Percentiles rank a stretch among this genome's conserved stretches.
Evolutionary conservation across 352 stramenopile genomes (phyloP).

Genomic region (Globisporangium solare): DNA sequence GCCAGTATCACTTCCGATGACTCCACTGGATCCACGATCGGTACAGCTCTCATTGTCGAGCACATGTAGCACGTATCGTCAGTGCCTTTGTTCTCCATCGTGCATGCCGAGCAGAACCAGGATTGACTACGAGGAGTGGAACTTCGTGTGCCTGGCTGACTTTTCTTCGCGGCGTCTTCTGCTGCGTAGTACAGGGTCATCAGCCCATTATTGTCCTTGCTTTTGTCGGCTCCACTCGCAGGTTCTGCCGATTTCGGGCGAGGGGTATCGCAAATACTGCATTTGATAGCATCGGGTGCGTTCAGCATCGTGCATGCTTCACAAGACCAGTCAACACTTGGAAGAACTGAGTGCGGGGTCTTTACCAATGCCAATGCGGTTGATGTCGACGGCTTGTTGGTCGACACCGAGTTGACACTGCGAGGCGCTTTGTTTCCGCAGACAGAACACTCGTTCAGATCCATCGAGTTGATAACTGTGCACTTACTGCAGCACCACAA

Average conservation of each 20-base stretch:
- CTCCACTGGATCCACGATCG: conserved; percentile 35
- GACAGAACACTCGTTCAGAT: conserved; percentile 54
- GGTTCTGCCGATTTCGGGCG: conserved; percentile 22
- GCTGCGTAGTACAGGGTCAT: conserved; percentile 67
- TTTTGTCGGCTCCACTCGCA: conserved; percentile 4
- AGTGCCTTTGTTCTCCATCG: conserved; percentile 67
- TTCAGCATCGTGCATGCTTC: conserved; percentile 81
- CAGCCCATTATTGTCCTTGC: conserved; percentile 41
- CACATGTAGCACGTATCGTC: conserved; percentile 73
- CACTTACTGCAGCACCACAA: conserved; percentile 81
- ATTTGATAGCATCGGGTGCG: conserved; percentile 44
- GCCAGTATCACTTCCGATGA: conserved; percentile 27
- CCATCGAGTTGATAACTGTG: conserved; percentile 70
- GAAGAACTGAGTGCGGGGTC: conserved; percentile 10
- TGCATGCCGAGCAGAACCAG: conserved; percentile 69
- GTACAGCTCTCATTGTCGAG: conserved; percentile 35
- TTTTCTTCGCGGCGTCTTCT: conserved; percentile 35
- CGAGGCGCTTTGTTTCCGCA: conserved; percentile 45
- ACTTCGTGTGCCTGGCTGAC: conserved; percentile 13
- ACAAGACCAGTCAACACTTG: conserved; percentile 58
- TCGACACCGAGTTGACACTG: conserved; percentile 15
- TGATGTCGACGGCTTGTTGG: conserved; percentile 28
- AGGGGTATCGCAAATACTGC: conserved; percentile 64
- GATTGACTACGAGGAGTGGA: conserved; percentile 11
- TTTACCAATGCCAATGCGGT: conserved; percentile 44